Evolutionary conservation across 306 rosid genomes (phyloP).

Genomic region (Calophaca sinica): DNA sequence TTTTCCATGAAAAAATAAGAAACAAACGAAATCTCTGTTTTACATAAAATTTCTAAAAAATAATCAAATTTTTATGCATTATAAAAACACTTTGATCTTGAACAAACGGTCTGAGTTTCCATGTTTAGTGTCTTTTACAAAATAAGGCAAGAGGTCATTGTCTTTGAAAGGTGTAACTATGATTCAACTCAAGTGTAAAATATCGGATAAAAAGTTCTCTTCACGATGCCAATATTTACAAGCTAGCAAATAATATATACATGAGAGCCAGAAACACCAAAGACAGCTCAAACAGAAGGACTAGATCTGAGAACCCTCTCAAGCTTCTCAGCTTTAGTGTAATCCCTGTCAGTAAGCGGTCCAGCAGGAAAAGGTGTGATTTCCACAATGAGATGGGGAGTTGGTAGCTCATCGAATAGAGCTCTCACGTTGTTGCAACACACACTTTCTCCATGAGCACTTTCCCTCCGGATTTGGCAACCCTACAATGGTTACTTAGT

Average conservation of each 20-base stretch:
- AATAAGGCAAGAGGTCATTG: slow-evolving; percentile 19
- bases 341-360: slow-evolving; percentile 77
- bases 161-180: slow-evolving; percentile 26
- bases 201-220: slow-evolving; percentile 19
- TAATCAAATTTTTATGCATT: no score
- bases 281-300: slow-evolving; percentile 68
- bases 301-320: slow-evolving; percentile 92
- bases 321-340: slow-evolving; percentile 89
- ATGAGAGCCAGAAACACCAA: slow-evolving; percentile 40
- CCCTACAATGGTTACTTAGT: slow-evolving; percentile 61
- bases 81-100: no score
- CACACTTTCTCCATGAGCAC: slow-evolving; percentile 98
- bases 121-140: background rate
- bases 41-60: no score
- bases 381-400: slow-evolving; percentile 85
- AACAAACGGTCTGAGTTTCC: background rate
- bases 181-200: slow-evolving; percentile 35
- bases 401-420: slow-evolving; percentile 93
- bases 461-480: slow-evolving; percentile 93
- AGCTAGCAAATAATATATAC: slow-evolving; percentile 50
- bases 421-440: slow-evolving; percentile 99
- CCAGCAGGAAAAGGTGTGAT: slow-evolving; percentile 92
- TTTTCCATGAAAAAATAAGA: no score
- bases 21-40: no score
- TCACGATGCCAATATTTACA: slow-evolving; percentile 45